These are phyloP conservation scores for Mycena vitilis DNA, from an alignment of 768 basidiomycete genomes.

Conservation along the genomic window DNA sequence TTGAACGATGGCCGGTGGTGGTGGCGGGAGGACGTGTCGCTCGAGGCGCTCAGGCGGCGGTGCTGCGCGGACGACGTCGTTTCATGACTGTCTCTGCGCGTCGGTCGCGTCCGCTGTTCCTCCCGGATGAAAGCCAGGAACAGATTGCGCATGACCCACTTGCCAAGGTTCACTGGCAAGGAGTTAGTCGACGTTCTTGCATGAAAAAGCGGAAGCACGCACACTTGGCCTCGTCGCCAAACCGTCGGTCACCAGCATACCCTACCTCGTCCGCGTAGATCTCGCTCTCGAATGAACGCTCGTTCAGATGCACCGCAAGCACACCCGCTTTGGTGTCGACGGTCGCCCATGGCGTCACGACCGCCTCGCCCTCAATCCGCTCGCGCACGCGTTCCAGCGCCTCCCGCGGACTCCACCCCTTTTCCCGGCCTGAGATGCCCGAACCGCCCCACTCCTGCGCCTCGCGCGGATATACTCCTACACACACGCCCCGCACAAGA, in stretches of 20 bases:
- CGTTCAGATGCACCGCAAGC: conserved; percentile 87
- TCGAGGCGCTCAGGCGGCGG: conserved; percentile 34
- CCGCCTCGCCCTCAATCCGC: conserved; percentile 94
- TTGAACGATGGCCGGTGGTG: conserved; percentile 42
- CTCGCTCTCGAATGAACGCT: conserved; percentile 93
- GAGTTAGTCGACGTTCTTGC: conserved; percentile 23
- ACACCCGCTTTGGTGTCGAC: conserved; percentile 93
- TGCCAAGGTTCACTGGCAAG: conserved; percentile 85
- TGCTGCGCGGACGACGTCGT: conserved; percentile 35
- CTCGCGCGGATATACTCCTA: conserved; percentile 74
- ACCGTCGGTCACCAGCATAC: conserved; percentile 66
- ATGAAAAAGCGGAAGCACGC: conserved; percentile 46
- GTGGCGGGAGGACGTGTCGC: conserved; percentile 30
- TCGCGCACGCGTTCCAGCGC: conserved; percentile 89
- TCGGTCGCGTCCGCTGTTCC: conserved; percentile 61
- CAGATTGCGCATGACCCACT: conserved; percentile 89
- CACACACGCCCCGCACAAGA: conserved; percentile 80
- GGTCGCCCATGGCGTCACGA: conserved; percentile 84
- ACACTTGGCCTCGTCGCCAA: conserved; percentile 87
- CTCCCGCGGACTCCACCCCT: conserved; percentile 78
- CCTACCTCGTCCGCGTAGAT: conserved; percentile 95
- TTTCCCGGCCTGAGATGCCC: conserved; percentile 38
- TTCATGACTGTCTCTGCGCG: conserved; percentile 43
- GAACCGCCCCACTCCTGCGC: conserved; percentile 67
- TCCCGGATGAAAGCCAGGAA: conserved; percentile 84